Evolutionary conservation across 2,329 filamentous ascomycete genomes (phyloP).

Genomic region (Mycogone perniciosa): DNA sequence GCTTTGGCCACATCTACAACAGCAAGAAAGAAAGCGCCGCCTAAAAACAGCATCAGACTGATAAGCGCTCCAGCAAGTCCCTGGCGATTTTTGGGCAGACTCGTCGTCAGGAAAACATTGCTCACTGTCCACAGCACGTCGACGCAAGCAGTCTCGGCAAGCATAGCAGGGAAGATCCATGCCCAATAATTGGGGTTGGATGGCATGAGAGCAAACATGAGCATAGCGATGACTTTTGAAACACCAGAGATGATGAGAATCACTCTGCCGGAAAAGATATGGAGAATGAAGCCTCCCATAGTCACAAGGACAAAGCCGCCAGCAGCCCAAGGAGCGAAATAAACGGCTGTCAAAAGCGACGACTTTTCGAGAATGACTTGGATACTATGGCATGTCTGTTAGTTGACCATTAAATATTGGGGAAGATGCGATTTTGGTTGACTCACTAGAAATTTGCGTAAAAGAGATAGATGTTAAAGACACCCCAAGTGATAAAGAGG

Average conservation of each 20-base stretch:
- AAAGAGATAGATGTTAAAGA: slow-evolving; percentile 57
- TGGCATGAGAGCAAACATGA: slow-evolving; percentile 53
- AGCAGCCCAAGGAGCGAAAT: slow-evolving; percentile 52
- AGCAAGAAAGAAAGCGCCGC: slow-evolving; percentile 57
- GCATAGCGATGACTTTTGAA: slow-evolving; percentile 42
- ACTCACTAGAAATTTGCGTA: slow-evolving; percentile 59
- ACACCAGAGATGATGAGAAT: slow-evolving; percentile 47
- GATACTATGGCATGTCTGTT: slow-evolving; percentile 34
- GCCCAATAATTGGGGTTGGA: slow-evolving; percentile 53
- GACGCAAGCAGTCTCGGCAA: slow-evolving; percentile 56
- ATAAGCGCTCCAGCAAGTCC: slow-evolving; percentile 59
- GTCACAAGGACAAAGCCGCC: slow-evolving; percentile 53
- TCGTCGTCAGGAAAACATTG: slow-evolving; percentile 62
- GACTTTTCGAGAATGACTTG: slow-evolving; percentile 44
- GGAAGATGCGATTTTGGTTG: neutral
- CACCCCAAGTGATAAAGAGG: slow-evolving; percentile 44
- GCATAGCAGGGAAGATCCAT: slow-evolving; percentile 55
- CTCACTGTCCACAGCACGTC: slow-evolving; percentile 61
- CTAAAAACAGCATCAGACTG: slow-evolving; percentile 55
- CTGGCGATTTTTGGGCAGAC: slow-evolving; percentile 50
- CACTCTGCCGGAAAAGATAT: slow-evolving; percentile 47
- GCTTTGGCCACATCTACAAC: slow-evolving; percentile 54
- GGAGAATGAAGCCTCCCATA: slow-evolving; percentile 48
- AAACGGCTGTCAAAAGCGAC: slow-evolving; percentile 51
- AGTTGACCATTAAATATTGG: neutral